Base-by-base conservation (phyloP, 805 yeast species). In the Ogataea siamensis region DNA sequence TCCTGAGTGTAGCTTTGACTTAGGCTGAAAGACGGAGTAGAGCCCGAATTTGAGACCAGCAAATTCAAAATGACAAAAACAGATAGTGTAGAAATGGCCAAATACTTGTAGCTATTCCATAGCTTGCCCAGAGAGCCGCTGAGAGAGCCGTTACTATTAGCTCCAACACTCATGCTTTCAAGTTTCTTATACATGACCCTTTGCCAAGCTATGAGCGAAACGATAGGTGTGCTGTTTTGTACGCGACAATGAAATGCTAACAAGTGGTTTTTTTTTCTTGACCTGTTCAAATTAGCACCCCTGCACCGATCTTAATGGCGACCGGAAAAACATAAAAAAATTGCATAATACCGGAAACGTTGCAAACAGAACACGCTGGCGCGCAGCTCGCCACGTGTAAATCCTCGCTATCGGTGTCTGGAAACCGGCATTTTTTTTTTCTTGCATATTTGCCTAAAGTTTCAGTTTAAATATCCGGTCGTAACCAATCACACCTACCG, bases 61-160 rank as follows among this genome's bases (percentile, higher is more conserved):
- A 52, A 17, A 22, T 51, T 51, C 34, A 52, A 32, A n/a, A 52
- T 45, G 15, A 50, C 11, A 27, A 52, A 47, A 35, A 51, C 48
- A 9, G 55, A 49, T 8, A 40, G 28, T 5, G 54, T 29, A 13
- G 55, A 50, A 12, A 52, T 38, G 15, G 47, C 42, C 11, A 51
- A 24, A 28, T 50, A 52, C 37, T 51, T 50, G 37, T 52, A 52
- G 28, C 41, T 48, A 26, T 43, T 52, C 54, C 54, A 52, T 8
- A 50, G 13, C 28, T 42, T 45, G 19, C 32, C 26, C 4, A 32
- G 30, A 17, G 35, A 21, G 13, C 32, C 35, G 19, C 36, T 32
- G n/a, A 38, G 16, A 7, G 45, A 30, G 31, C 28, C 22, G 28
- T 14, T 22, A 24, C 40, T 26, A 32, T 16, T 20, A 22, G 36